Base-by-base conservation (phyloP, 2,329 filamentous ascomycete genomes). In the Ophiognomonia clavigignenti-juglandacearum region DNA sequence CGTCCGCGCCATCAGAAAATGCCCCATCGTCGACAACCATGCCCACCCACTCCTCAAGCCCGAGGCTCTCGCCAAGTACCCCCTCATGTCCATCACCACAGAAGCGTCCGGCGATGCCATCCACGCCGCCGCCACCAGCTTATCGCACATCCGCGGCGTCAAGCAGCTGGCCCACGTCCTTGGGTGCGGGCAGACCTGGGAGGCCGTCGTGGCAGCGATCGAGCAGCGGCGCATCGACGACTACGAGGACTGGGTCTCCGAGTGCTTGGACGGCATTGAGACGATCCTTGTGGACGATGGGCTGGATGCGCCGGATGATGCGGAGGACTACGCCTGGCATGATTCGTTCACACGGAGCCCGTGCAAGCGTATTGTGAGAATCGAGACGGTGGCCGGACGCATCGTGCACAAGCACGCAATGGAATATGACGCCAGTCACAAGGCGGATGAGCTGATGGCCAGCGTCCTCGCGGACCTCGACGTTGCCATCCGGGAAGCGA, bases 251-350 rank as follows among this genome's bases (percentile, higher is more conserved):
- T 81, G 89, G 50, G 71, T 79, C 10, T 71, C 68, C 37, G 73
- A 71, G 52, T 93, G 87, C 56, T 73, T 95, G 4, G 65, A 78
- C 11, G 87, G 87, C 2, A 86, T 88, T 23, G 82, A 91, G 61
- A 80, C 78, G 2, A 71, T 92, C 10, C 71, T 95, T 2, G 75
- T 95, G n/a, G 88, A 93, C 55, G 88, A 93, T 63, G 84, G 87
- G 0, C 66, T 92, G 7, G 74, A 77, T 43, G 67, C 71, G 13
- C 67, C 69, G 2, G 72, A 76, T 7, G 69, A 77, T 18, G 75
- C 80, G 2, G 75, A 86, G 54, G 61, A 71, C 0, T 86, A 80
- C 55, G 59, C 67, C 5, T 86, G 81, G 77, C 83, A 89, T 59
- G 75, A 85, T 59, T 67, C 72, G 19, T 86, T 86, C 54, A 83